Percentiles rank a stretch among this genome's conserved stretches.
Evolutionary conservation across 768 basidiomycete species (phyloP).

Genomic region (Boletus rex-veris): DNA sequence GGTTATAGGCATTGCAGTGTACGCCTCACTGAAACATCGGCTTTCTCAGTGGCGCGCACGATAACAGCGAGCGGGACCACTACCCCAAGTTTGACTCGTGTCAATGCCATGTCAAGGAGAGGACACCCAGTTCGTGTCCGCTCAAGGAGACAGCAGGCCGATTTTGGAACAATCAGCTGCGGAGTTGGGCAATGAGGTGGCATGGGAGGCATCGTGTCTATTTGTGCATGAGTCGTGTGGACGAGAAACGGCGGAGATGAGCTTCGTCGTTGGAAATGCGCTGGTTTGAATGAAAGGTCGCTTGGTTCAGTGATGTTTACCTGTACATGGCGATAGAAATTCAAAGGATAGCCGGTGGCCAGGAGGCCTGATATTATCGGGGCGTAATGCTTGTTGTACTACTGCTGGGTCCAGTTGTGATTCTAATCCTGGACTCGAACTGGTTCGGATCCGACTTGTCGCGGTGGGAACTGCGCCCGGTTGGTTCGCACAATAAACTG

Average conservation of each 20-base stretch:
- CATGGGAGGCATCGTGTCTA: conserved; percentile 6
- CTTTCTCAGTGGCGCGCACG: conserved; percentile 14
- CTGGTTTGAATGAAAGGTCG: neutral
- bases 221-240: neutral
- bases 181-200: neutral
- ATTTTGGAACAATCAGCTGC: conserved; percentile 10
- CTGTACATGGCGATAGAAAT: too few relatives aligned
- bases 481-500: conserved; percentile 15
- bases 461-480: conserved; percentile 25
- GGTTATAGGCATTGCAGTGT: conserved; percentile 39
- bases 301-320: too few relatives aligned
- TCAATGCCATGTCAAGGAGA: too few relatives aligned
- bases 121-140: neutral
- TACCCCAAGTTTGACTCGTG: neutral
- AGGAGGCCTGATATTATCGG: too few relatives aligned
- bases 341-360: too few relatives aligned
- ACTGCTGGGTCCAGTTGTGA: neutral
- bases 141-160: neutral
- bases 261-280: neutral
- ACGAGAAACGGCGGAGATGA: conserved; percentile 8
- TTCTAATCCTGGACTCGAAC: conserved; percentile 9
- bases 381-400: too few relatives aligned
- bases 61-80: neutral
- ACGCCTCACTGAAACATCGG: conserved; percentile 44
- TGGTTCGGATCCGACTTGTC: conserved; percentile 18